Conservation (phyloP, 345 rosid species). For the Lepidium aucheri region DNA sequence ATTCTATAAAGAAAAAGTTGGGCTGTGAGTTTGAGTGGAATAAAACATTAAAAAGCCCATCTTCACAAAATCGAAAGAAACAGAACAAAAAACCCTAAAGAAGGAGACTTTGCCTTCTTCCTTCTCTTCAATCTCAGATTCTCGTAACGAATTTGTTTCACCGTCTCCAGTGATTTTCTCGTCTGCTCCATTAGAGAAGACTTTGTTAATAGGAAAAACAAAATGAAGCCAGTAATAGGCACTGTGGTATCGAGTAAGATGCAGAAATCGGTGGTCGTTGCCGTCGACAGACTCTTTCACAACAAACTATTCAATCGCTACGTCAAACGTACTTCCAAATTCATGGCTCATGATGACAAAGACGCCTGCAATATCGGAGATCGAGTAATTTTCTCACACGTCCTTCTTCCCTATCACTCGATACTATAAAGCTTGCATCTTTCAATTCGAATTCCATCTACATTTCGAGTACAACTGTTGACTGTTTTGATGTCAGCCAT, state of each 20-base stretch:
- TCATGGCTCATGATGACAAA: slow-evolving; percentile 91
- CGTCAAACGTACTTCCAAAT: slow-evolving; percentile 87
- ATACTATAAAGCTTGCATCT: neutral
- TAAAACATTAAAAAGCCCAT: neutral
- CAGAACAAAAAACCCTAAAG: neutral
- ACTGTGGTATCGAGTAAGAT: slow-evolving; percentile 37
- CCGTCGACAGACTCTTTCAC: slow-evolving; percentile 81
- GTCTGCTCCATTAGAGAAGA: neutral
- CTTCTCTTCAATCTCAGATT: neutral
- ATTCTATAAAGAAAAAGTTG: neutral
- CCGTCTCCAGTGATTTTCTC: neutral
- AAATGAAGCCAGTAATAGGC: slow-evolving; percentile 31
- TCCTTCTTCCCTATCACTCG: neutral
- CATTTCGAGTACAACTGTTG: neutral
- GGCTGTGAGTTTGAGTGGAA: neutral
- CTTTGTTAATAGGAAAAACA: neutral
- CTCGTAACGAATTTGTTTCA: neutral
- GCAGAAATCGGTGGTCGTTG: slow-evolving; percentile 70
- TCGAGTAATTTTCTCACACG: slow-evolving; percentile 33
- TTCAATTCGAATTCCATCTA: neutral
- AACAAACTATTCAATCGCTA: slow-evolving; percentile 70
- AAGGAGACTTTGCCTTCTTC: neutral
- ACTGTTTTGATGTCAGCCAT: neutral
- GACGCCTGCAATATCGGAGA: slow-evolving; percentile 79
- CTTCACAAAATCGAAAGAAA: neutral